Conservation (phyloP, 202 grass and related monocot genomes). For the Eragrostis tef region DNA sequence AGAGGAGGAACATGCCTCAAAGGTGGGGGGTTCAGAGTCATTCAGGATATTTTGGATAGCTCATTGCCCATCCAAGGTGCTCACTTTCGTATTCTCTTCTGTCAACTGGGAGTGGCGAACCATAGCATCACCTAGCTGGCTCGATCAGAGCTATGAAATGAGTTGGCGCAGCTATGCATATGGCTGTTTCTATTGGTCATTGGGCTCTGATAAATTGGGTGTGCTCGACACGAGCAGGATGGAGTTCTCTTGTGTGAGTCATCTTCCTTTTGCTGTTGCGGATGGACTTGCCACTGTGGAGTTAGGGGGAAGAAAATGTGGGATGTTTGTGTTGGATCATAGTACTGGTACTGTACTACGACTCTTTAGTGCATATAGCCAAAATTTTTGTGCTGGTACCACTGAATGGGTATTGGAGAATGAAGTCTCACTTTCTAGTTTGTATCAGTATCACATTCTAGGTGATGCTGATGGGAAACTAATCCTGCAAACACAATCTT, state of each 20-base stretch:
- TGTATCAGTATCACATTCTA: too few relatives aligned
- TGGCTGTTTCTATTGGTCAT: background rate
- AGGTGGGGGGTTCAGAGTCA: too few relatives aligned
- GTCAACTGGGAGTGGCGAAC: background rate
- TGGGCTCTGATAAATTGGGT: background rate
- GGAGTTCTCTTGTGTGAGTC: background rate
- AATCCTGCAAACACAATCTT: too few relatives aligned
- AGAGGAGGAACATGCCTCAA: too few relatives aligned
- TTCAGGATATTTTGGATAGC: background rate
- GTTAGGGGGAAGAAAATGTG: too few relatives aligned
- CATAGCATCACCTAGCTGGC: background rate
- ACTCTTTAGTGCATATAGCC: too few relatives aligned
- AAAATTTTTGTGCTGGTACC: too few relatives aligned
- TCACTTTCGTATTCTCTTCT: background rate
- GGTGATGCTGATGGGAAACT: too few relatives aligned
- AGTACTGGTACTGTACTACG: too few relatives aligned
- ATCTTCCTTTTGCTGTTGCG: background rate
- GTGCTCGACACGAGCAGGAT: background rate
- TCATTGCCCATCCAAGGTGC: background rate
- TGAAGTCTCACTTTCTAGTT: too few relatives aligned
- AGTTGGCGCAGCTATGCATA: background rate
- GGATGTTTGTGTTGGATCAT: too few relatives aligned
- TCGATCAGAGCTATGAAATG: background rate
- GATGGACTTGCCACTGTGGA: background rate
- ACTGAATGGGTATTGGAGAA: too few relatives aligned